Percentiles rank a stretch among this genome's conserved stretches.
These are phyloP conservation scores for Epichloe aotearoae DNA, from an alignment of 2,329 filamentous ascomycete species.

Conservation along the genomic window DNA sequence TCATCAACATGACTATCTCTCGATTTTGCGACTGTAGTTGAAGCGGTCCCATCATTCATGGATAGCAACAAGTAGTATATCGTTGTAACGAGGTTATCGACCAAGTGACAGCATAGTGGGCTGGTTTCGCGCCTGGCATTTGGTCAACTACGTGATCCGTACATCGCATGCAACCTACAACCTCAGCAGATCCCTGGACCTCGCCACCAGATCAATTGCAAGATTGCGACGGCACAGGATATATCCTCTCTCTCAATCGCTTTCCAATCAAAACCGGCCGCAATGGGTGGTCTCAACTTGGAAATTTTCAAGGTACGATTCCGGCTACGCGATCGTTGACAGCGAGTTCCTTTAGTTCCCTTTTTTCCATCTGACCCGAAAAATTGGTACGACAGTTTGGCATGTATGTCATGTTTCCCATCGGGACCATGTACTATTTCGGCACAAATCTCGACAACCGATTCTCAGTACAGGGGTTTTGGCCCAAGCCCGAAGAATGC, in stretches of 20 bases:
- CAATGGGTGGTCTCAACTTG: slow-evolving; percentile 73
- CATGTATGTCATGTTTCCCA: slow-evolving; percentile 97
- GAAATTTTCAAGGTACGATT: slow-evolving; percentile 78
- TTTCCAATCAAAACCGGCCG: slow-evolving; percentile 11
- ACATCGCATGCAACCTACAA: not conserved
- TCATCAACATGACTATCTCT: not conserved
- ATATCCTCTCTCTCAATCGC: too few relatives aligned
- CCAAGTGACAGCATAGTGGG: not conserved
- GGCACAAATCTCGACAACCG: slow-evolving; percentile 92
- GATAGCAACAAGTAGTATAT: slow-evolving; percentile 1
- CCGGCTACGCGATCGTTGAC: not conserved
- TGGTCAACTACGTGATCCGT: not conserved
- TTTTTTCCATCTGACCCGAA: not conserved
- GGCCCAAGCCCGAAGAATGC: slow-evolving; percentile 70
- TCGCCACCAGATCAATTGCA: not conserved
- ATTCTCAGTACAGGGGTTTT: slow-evolving; percentile 83
- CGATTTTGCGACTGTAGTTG: not conserved
- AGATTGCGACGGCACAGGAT: not conserved
- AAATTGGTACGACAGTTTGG: slow-evolving; percentile 57
- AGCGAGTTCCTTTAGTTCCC: not conserved
- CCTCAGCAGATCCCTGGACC: not conserved
- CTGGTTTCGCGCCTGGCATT: not conserved
- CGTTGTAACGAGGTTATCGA: slow-evolving; percentile 11
- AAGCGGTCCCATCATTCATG: not conserved
- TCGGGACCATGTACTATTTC: slow-evolving; percentile 99